Evolutionary conservation across 371 early-diverging fungal genomes (phyloP).

Genomic region (Mortierella sp.): DNA sequence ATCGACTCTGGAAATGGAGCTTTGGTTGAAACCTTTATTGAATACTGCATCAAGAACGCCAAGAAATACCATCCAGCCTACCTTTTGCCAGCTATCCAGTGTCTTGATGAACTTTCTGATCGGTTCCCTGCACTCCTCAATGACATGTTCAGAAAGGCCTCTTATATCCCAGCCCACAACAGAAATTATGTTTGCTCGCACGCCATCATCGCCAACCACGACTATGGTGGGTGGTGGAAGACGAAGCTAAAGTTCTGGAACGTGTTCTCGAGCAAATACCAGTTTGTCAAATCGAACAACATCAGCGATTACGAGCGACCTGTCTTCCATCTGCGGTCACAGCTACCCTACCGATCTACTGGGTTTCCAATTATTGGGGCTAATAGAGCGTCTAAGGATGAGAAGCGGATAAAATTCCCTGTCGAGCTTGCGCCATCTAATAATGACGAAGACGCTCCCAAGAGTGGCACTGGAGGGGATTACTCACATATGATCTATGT

Average conservation of each 20-base stretch:
- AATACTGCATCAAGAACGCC: slow-evolving; percentile 49
- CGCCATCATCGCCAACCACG: slow-evolving; percentile 44
- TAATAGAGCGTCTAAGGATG: slow-evolving; percentile 31
- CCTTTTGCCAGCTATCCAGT: slow-evolving; percentile 49
- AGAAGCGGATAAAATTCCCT: slow-evolving; percentile 31
- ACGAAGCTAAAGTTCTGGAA: slow-evolving; percentile 43
- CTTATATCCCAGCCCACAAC: slow-evolving; percentile 48
- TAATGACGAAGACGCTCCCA: background rate
- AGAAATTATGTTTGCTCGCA: slow-evolving; percentile 38
- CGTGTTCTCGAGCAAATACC: slow-evolving; percentile 3
- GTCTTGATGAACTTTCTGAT: slow-evolving; percentile 44
- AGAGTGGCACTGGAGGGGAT: slow-evolving; percentile 10
- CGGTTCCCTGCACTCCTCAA: slow-evolving; percentile 36
- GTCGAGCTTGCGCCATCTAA: background rate
- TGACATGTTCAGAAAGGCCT: slow-evolving; percentile 47
- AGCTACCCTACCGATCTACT: slow-evolving; percentile 36
- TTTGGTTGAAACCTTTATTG: slow-evolving; percentile 40
- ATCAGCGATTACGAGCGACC: slow-evolving; percentile 41
- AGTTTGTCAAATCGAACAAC: slow-evolving; percentile 34
- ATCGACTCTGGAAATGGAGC: slow-evolving; percentile 33
- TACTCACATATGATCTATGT: slow-evolving; percentile 50
- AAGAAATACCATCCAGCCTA: slow-evolving; percentile 52
- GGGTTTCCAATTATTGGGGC: slow-evolving; percentile 19
- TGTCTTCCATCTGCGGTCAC: slow-evolving; percentile 46
- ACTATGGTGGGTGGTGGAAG: slow-evolving; percentile 19